These are phyloP conservation scores for Gigaspora rosea DNA, from an alignment of 192 early-diverging fungal genomes.

Conservation along the genomic window DNA sequence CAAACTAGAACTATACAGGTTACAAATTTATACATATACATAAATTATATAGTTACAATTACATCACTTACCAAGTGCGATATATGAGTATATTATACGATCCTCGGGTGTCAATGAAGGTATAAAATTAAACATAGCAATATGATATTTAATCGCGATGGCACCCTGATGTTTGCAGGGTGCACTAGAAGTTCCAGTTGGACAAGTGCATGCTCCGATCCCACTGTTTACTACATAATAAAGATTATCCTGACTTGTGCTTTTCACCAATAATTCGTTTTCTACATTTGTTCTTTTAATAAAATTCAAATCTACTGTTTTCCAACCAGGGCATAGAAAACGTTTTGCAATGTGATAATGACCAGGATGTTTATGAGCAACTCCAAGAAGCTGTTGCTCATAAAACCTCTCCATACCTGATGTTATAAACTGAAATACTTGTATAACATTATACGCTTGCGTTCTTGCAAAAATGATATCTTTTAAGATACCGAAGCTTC, in stretches of 20 bases:
- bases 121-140: constrained; percentile 4
- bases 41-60: too few species aligned
- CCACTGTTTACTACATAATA: constrained; percentile 9
- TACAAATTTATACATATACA: too few species aligned
- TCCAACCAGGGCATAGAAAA: constrained; percentile 6
- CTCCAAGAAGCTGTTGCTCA: not conserved
- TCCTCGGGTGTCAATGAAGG: not conserved
- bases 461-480: constrained; percentile 3
- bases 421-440: constrained; percentile 18
- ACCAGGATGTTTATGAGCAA: constrained; percentile 11
- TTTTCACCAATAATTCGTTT: not conserved
- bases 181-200: not conserved
- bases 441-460: not conserved
- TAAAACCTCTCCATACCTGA: constrained; percentile 9
- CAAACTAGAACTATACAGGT: too few species aligned
- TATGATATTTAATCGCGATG: constrained; percentile 14
- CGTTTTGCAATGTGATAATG: constrained; percentile 2
- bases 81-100: constrained; percentile 3
- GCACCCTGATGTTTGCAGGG: constrained; percentile 10
- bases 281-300: constrained; percentile 8
- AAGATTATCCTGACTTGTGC: not conserved
- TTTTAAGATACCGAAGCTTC: constrained; percentile 1
- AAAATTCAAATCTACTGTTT: not conserved
- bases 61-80: constrained; percentile 21
- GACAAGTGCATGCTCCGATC: not conserved